Conservation (phyloP, 2,329 filamentous ascomycete genomes). For the Tympanopsis confertula region DNA sequence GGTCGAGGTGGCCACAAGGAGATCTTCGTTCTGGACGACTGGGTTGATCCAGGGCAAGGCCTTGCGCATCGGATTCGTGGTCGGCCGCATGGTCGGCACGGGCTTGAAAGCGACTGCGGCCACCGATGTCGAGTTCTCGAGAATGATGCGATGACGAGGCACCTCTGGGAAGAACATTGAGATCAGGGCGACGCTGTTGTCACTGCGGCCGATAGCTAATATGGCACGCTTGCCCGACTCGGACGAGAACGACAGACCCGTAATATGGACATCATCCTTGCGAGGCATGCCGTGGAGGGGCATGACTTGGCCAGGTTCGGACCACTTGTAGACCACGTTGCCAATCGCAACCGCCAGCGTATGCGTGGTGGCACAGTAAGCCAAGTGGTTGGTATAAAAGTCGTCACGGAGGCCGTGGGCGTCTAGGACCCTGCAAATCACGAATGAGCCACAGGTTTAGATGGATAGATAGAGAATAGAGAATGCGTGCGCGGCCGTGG, state of each 20-base stretch:
- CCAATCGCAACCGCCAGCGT: slow-evolving; percentile 77
- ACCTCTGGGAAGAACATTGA: slow-evolving; percentile 26
- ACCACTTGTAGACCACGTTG: slow-evolving; percentile 77
- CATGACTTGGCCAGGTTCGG: slow-evolving; percentile 58
- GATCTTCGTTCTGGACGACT: slow-evolving; percentile 62
- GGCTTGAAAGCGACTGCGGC: slow-evolving; percentile 2
- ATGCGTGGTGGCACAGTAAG: slow-evolving; percentile 65
- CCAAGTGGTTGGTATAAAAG: slow-evolving; percentile 85
- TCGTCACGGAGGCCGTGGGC: slow-evolving; percentile 84
- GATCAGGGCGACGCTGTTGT: slow-evolving; percentile 67
- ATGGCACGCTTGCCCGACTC: slow-evolving; percentile 63
- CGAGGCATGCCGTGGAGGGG: slow-evolving; percentile 34
- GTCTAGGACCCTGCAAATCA: slow-evolving; percentile 59
- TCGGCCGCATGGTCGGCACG: slow-evolving; percentile 28
- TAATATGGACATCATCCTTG: slow-evolving; percentile 50
- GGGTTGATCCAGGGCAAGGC: slow-evolving; percentile 30
- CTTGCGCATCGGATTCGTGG: slow-evolving; percentile 30
- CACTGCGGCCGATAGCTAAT: slow-evolving; percentile 71
- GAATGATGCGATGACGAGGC: slow-evolving; percentile 1
- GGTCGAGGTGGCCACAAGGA: slow-evolving; percentile 74
- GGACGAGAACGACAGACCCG: slow-evolving; percentile 84
- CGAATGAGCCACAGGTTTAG: slow-evolving; percentile 15
- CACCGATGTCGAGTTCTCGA: slow-evolving; percentile 2
- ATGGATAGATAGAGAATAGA: no score
- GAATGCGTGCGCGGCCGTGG: background rate